A percentile compares a stretch with the other conserved stretches of the same genome.
phyloP scores from a whole-genome alignment of 306 rosid species.

The Geum urbanum region DNA sequence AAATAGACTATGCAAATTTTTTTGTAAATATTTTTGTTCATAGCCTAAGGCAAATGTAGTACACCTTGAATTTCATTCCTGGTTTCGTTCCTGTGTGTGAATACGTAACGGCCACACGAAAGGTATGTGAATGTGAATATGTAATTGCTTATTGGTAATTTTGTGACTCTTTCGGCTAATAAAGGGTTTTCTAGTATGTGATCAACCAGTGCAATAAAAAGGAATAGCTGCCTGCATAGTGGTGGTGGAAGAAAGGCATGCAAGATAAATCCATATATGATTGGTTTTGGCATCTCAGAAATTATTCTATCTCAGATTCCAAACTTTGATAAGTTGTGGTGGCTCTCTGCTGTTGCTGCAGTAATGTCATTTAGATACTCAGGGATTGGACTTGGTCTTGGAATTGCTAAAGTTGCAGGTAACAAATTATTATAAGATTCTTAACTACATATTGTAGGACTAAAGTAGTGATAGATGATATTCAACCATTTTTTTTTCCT shows the following conservation, averaged over 20 bases:
- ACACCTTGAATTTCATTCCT: no score
- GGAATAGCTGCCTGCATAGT: constrained; percentile 21
- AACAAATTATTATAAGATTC: background rate
- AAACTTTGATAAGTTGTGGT: constrained; percentile 16
- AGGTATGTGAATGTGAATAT: no score
- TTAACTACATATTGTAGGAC: background rate
- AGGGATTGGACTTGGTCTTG: constrained; percentile 28
- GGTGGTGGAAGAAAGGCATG: constrained; percentile 13
- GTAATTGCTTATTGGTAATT: background rate
- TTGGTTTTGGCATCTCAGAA: constrained; percentile 20
- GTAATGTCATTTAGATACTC: constrained; percentile 32
- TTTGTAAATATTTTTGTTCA: no score
- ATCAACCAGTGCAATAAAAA: constrained; percentile 25
- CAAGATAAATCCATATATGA: constrained; percentile 16
- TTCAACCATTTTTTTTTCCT: background rate
- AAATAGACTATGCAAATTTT: no score
- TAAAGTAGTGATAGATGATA: background rate
- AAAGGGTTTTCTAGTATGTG: background rate
- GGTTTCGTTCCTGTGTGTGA: no score
- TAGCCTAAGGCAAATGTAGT: no score
- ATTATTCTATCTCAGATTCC: constrained; percentile 23
- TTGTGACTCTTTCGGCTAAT: background rate
- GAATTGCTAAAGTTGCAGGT: constrained; percentile 27
- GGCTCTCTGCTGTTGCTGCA: constrained; percentile 29
- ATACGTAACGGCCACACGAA: no score